Evolutionary conservation across 768 basidiomycete genomes (phyloP).

Genomic region (Neoboletus subvelutipes): DNA sequence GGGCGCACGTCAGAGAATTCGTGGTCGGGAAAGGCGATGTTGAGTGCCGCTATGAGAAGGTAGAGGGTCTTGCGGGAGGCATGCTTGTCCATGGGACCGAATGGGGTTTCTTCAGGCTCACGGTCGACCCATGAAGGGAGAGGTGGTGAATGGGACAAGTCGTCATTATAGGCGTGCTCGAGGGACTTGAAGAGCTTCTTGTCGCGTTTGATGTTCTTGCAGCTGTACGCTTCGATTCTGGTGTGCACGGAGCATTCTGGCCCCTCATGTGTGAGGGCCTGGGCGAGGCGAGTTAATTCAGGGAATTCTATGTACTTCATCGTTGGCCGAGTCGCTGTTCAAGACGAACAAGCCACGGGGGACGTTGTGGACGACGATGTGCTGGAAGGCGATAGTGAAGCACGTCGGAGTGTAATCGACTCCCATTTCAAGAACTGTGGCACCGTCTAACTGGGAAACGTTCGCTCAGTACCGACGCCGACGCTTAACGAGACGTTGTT

Average conservation of each 20-base stretch:
- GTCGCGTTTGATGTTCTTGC: constrained; percentile 97
- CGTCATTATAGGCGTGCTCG: constrained; percentile 79
- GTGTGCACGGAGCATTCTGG: constrained; percentile 88
- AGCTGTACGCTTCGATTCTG: constrained; percentile 94
- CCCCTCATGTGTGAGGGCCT: constrained; percentile 81
- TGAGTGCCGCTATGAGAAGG: constrained; percentile 93
- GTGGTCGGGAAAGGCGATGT: constrained; percentile 96
- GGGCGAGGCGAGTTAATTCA: constrained; percentile 72
- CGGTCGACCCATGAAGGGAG: constrained; percentile 74
- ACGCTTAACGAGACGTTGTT: not conserved
- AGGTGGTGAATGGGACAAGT: constrained; percentile 80
- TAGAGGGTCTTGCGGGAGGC: constrained; percentile 89
- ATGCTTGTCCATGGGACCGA: constrained; percentile 87
- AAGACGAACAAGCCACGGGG: not conserved
- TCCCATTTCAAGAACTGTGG: constrained; percentile 19
- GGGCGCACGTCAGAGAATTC: constrained; percentile 94
- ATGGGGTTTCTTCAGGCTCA: constrained; percentile 79
- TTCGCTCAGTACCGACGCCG: not conserved
- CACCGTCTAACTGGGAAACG: constrained; percentile 10
- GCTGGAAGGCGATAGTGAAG: not conserved
- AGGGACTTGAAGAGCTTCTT: constrained; percentile 93
- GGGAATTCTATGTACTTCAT: constrained; percentile 93
- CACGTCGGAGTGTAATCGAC: constrained; percentile 8
- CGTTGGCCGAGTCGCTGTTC: not conserved
- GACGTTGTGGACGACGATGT: not conserved